These are phyloP conservation scores for Recurvomyces mirabilis DNA, from an alignment of 495 filamentous ascomycete species.

Conservation along the genomic window DNA sequence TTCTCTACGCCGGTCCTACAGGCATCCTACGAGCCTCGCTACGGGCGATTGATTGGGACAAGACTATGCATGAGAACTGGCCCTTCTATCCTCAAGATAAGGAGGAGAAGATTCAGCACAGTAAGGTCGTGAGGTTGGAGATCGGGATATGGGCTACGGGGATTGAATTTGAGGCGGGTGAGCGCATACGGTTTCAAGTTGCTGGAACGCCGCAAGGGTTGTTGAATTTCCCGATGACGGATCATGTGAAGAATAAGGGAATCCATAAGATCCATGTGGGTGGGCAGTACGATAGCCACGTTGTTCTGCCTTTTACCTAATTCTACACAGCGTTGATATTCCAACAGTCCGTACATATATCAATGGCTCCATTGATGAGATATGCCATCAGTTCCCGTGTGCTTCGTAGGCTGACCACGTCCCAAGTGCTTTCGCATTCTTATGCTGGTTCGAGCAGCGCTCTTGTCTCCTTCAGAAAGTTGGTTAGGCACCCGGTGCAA, in stretches of 20 bases:
- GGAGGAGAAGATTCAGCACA: constrained; percentile 29
- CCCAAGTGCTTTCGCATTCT: too few species aligned
- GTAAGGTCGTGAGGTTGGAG: constrained; percentile 13
- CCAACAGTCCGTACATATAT: too few species aligned
- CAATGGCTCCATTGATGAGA: too few species aligned
- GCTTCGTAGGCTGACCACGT: too few species aligned
- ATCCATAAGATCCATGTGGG: constrained; percentile 1
- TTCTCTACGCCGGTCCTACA: constrained; percentile 25
- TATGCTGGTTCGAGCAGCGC: too few species aligned
- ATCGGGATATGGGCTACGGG: constrained; percentile 12
- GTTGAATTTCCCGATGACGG: not conserved
- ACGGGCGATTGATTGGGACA: constrained; percentile 23
- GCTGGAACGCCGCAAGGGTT: not conserved
- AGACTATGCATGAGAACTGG: constrained; percentile 26
- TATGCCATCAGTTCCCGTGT: too few species aligned
- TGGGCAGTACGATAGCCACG: constrained; percentile 1
- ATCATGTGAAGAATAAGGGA: constrained; percentile 1
- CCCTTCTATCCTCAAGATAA: constrained; percentile 31
- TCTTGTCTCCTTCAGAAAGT: too few species aligned
- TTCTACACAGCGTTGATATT: too few species aligned
- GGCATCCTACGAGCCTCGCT: constrained; percentile 33
- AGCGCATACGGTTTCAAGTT: not conserved
- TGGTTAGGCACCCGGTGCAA: too few species aligned
- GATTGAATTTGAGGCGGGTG: constrained; percentile 8
- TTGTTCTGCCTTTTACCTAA: not conserved